Evolutionary conservation across 805 yeast genomes (phyloP), one percentile per base, ranked within the genome.

Genomic region (Saccharomycopsis olivae): DNA sequence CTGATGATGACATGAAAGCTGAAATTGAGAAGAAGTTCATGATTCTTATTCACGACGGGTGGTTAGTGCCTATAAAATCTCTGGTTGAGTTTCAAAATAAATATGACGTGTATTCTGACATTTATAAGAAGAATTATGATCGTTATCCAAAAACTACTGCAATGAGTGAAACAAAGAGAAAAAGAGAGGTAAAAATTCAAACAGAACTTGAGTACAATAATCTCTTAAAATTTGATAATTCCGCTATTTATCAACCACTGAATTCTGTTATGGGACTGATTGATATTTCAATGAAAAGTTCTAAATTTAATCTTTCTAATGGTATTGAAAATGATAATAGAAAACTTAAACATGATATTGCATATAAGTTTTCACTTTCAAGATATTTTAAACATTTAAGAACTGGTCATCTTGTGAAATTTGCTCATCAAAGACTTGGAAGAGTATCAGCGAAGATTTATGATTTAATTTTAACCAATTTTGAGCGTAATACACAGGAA

Each of bases 361-460:
- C 78, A 2, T 56, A 86, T 19, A 64, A 78, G 0, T 64, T 86
- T 52, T 79, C 76, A 51, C 63, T 82, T 38, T 69, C 73, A 24
- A 65, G 92, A 49, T 87, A 71, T 50, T 66, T 82, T 38, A 79
- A 85, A 52, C 60, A 70, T 25, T 66, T 78, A 51, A 69, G 96
- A 48, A 68, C 81, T 9, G 56, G 62, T 33, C 81, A 81, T 49
- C 64, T 92, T 13, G 72, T 65, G 1, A 71, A 72, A 25, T 66
- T 81, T 36, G 81, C 79, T 11, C 64, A 68, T 23, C 78, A 80
- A 34, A 68, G 85, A 39, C 58, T 87, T 24, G 97, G 97, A 2
- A 59, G 67, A 5, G 57, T 81, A 2, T 66, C 94, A 0, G 67
- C 92, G 0, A 58, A 65, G 33, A 67, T 92, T 9, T 89, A 83